Percentiles rank a stretch among this genome's conserved stretches.
Evolutionary conservation across 2,329 filamentous ascomycete genomes (phyloP).

Genomic region (Aureobasidium namibiae): DNA sequence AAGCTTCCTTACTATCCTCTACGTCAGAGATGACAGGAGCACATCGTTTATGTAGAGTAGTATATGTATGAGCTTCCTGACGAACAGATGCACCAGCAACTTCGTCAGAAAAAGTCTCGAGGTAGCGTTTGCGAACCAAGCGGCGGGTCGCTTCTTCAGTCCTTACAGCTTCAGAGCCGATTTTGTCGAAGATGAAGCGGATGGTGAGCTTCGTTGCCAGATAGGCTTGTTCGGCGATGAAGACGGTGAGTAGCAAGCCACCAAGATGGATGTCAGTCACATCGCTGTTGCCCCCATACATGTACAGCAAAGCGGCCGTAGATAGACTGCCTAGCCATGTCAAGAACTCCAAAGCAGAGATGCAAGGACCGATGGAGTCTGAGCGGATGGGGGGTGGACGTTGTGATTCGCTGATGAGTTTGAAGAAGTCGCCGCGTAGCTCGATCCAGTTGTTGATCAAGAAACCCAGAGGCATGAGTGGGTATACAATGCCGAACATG

Average conservation of each 20-base stretch:
- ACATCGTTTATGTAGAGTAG: neutral
- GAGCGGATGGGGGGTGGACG: neutral
- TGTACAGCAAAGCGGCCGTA: neutral
- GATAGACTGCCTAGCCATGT: neutral
- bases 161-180: neutral
- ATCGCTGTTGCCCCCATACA: neutral
- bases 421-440: conserved; percentile 2
- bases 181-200: neutral
- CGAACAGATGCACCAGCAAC: neutral
- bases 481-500: neutral
- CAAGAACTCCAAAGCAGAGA: neutral
- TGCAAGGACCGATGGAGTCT: neutral
- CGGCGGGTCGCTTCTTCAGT: neutral
- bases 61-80: neutral
- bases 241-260: neutral
- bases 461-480: conserved; percentile 2
- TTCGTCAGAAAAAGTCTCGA: conserved; percentile 3
- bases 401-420: neutral
- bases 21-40: neutral
- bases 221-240: neutral
- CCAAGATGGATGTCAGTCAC: neutral
- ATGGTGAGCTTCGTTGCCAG: neutral
- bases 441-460: conserved; percentile 7
- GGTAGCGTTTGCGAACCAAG: neutral
- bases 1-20: neutral